These are phyloP conservation scores for Gentiana macrophylla DNA, from an alignment of 257 asterid species.

Conservation along the genomic window DNA sequence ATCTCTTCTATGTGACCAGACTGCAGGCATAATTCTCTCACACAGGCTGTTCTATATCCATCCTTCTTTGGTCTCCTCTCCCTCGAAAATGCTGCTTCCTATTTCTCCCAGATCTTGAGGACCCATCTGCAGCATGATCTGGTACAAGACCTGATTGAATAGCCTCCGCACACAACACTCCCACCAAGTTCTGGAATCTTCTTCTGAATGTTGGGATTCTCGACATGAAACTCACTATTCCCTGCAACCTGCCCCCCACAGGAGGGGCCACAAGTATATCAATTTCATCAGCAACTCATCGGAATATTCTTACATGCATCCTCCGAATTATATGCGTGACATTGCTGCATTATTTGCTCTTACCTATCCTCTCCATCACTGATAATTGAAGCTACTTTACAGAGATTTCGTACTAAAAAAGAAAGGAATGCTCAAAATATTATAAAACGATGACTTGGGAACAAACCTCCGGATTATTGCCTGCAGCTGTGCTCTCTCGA, in stretches of 20 bases:
- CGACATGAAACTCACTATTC: slow-evolving; percentile 68
- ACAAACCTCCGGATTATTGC: slow-evolving; percentile 72
- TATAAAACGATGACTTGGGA: neutral
- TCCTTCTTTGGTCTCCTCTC: slow-evolving; percentile 20
- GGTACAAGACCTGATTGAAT: slow-evolving; percentile 27
- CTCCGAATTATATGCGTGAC: too few species aligned
- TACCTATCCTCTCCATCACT: too few species aligned
- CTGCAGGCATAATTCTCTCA: too few species aligned
- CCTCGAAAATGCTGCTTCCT: slow-evolving; percentile 15
- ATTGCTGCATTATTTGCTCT: too few species aligned
- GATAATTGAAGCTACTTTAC: too few species aligned
- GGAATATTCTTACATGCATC: too few species aligned
- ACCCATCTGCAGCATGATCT: slow-evolving; percentile 5
- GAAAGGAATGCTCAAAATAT: neutral
- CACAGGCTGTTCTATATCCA: neutral
- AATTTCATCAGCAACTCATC: too few species aligned
- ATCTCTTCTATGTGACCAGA: too few species aligned
- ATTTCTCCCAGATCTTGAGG: neutral
- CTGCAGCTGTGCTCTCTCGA: slow-evolving; percentile 77
- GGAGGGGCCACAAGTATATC: too few species aligned
- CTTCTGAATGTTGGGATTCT: slow-evolving; percentile 73
- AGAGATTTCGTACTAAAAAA: too few species aligned
- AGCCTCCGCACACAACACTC: slow-evolving; percentile 50
- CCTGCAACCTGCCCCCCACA: slow-evolving; percentile 45
- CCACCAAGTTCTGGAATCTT: slow-evolving; percentile 55